Base-by-base conservation (phyloP, 345 rosid genomes). In the Psidium friedrichsthalianum region DNA sequence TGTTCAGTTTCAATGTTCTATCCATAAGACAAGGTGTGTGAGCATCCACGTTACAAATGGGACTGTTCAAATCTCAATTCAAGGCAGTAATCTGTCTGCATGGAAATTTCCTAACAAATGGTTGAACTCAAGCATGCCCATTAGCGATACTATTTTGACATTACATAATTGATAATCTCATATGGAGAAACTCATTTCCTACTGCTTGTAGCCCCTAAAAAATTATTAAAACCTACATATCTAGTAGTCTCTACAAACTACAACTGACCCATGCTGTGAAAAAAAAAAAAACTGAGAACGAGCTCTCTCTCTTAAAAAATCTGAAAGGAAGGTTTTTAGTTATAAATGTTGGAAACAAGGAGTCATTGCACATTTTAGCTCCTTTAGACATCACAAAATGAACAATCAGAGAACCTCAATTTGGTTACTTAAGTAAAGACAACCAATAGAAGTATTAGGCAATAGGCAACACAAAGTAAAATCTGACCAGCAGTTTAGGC, bases 401-500 rank as follows among this genome's bases (percentile, higher is more conserved):
- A 36, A 69, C 12, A 36, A 36, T 69, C 80, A 69, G 8, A 36
- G 12, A 0, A 69, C 36, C 3, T 64, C 78, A 22, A 32, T 64
- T 32, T 32, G 24, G 6, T 69, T 32, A 69, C 32, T 32, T 18
- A 11, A 69, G 78, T 24, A 69, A 32, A 22, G 32, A 40, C 78
- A 81, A 81, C 2, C 32, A 22, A 44, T 81, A 47, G 18, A 25
- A 44, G 51, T 11, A 49, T 47, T 16, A 6, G 52, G 55, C 29
- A 81, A 80, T 0, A 14, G 82, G 42, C 56, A 57, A 51, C 2
- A 0, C 54, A 56, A 74, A 22, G 36, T 11, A 84, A 88, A 87
- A 89, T 58, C 88, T 82, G 15, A 97, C 99, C 98, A 93, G 92
- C 52, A 86, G 98, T 86, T 93, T 91, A 84, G 93, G 88, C 53